Evolutionary conservation across 805 yeast species (phyloP).

Genomic region (Wickerhamomyces subpelliculosus): DNA sequence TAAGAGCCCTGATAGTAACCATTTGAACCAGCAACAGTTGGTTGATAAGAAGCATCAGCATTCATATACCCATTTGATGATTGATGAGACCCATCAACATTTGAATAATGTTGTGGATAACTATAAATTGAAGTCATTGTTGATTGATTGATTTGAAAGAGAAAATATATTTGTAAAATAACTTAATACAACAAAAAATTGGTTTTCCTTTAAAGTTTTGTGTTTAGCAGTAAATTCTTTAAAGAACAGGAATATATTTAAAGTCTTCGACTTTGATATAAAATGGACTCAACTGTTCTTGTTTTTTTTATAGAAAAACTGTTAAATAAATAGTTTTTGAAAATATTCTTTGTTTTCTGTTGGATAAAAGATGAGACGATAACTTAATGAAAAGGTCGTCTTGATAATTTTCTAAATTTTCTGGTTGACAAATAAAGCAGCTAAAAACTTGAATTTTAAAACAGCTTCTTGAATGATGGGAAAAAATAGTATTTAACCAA

Average conservation of each 20-base stretch:
- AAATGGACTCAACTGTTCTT: not conserved
- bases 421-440: too few species aligned
- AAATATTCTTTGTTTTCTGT: not conserved
- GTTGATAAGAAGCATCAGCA: constrained; percentile 2
- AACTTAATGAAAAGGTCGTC: constrained; percentile 38
- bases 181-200: constrained; percentile 1
- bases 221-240: not conserved
- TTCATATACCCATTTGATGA: not conserved
- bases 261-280: not conserved
- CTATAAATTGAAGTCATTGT: not conserved
- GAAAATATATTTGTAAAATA: constrained; percentile 2
- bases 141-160: not conserved
- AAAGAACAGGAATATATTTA: not conserved
- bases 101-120: too few species aligned
- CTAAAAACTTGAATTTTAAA: too few species aligned
- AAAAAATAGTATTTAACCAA: too few species aligned
- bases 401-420: not conserved
- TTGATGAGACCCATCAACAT: constrained; percentile 2
- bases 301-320: not conserved
- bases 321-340: too few species aligned
- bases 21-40: not conserved
- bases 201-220: not conserved
- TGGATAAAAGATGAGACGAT: constrained; percentile 27
- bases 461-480: too few species aligned
- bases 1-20: not conserved